Evolutionary conservation across 441 rosid species (phyloP).

Genomic region (Brassica balearica): DNA sequence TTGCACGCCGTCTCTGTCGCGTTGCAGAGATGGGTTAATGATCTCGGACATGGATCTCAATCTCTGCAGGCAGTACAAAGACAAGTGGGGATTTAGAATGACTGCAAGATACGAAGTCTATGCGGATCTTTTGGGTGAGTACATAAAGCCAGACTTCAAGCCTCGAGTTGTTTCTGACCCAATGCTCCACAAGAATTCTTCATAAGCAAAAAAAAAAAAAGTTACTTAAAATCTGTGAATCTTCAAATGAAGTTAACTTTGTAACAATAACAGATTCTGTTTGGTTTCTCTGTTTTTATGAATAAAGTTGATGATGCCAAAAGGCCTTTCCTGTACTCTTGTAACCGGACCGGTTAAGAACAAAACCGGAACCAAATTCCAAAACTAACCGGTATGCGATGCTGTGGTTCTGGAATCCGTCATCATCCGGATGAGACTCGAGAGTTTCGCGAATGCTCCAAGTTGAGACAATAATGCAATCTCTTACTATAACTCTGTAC

Average conservation of each 20-base stretch:
- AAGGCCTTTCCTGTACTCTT: slow-evolving; percentile 9
- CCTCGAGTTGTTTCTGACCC: slow-evolving; percentile 86
- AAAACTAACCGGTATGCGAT: slow-evolving; percentile 15
- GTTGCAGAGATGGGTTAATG: slow-evolving; percentile 77
- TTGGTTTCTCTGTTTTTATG: slow-evolving; percentile 15
- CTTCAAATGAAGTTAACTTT: slow-evolving; percentile 26
- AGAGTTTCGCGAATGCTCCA: slow-evolving; percentile 28
- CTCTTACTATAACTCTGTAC: slow-evolving; percentile 31
- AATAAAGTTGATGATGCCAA: slow-evolving; percentile 25
- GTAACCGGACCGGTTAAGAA: slow-evolving; percentile 25
- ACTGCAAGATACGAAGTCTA: slow-evolving; percentile 85
- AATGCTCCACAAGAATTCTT: slow-evolving; percentile 63
- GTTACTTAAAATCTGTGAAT: not conserved
- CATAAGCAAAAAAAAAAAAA: slow-evolving; percentile 26
- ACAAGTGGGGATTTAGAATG: slow-evolving; percentile 96
- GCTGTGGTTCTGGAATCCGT: slow-evolving; percentile 4
- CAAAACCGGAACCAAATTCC: slow-evolving; percentile 23
- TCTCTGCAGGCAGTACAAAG: slow-evolving; percentile 91
- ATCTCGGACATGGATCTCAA: slow-evolving; percentile 92
- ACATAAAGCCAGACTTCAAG: slow-evolving; percentile 74
- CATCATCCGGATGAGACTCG: slow-evolving; percentile 15
- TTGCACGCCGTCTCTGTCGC: slow-evolving; percentile 88
- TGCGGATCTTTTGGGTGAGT: slow-evolving; percentile 60
- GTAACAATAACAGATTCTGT: slow-evolving; percentile 23
- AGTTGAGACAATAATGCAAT: slow-evolving; percentile 30